Evolutionary conservation across 345 rosid species (phyloP).

Genomic region (Gynandropsis gynandra): DNA sequence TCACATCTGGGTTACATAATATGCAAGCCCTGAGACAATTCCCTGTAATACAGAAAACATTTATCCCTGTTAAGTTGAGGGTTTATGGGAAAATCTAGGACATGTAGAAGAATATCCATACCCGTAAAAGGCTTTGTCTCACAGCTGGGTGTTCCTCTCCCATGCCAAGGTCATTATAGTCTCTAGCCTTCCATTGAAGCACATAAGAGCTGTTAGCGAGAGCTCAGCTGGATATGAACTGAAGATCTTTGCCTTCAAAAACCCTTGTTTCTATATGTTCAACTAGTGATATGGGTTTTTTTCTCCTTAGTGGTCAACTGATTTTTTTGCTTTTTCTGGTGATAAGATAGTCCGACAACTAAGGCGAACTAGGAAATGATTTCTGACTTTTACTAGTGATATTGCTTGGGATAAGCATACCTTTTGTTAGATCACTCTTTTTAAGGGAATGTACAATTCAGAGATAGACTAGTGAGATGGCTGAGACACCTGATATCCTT

Average conservation of each 20-base stretch:
- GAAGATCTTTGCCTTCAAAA: constrained; percentile 42
- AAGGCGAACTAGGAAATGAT: no score
- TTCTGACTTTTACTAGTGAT: no score
- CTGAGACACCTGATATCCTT: no score
- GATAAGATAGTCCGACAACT: no score
- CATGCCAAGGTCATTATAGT: constrained; percentile 34
- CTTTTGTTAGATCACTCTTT: no score
- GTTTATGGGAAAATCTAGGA: constrained; percentile 5
- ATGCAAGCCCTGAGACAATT: constrained; percentile 56
- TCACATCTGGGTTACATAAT: no score
- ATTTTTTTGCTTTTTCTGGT: no score
- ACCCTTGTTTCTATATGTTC: no score
- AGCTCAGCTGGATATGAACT: constrained; percentile 63
- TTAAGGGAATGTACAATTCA: no score
- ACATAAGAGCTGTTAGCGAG: constrained; percentile 54
- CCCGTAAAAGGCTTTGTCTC: constrained; percentile 34
- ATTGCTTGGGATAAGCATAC: no score
- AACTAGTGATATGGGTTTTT: constrained; percentile 11
- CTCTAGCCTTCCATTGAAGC: constrained; percentile 47
- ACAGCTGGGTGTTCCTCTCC: constrained; percentile 40
- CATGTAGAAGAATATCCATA: constrained; percentile 16
- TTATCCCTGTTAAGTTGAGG: constrained; percentile 1
- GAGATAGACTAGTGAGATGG: no score
- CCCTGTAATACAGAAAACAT: constrained; percentile 38
- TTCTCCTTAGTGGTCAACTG: neutral